phyloP scores from a whole-genome alignment of 192 early-diverging fungal genomes.

The Chytriomyces sp. region DNA sequence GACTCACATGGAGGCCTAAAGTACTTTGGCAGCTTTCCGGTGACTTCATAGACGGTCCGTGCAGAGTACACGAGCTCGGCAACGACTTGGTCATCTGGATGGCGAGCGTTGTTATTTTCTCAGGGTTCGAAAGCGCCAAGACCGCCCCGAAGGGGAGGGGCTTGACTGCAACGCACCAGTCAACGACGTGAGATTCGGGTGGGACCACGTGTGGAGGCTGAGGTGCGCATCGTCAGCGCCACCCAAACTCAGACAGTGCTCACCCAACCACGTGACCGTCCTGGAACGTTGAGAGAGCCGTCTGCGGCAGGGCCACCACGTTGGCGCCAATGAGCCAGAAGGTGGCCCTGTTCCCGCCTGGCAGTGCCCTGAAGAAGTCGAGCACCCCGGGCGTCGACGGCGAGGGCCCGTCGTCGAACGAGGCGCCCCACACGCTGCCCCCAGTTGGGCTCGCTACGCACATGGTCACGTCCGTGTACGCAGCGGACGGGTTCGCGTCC shows the following conservation, averaged over 20 bases:
- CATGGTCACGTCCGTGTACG: not conserved
- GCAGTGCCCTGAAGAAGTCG: conserved; percentile 1
- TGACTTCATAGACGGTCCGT: conserved; percentile 46
- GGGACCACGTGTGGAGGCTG: not conserved
- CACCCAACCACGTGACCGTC: not conserved
- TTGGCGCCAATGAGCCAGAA: not conserved
- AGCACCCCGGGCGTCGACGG: not conserved
- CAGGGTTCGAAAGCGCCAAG: not conserved
- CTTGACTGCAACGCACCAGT: not conserved
- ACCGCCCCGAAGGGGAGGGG: not conserved
- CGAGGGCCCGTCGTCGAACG: conserved; percentile 11
- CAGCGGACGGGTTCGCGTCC: not conserved
- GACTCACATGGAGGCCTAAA: conserved; percentile 61
- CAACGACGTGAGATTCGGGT: not conserved
- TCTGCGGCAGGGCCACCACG: not conserved
- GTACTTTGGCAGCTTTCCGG: conserved; percentile 55
- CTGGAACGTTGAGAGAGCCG: not conserved
- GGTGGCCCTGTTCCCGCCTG: not conserved
- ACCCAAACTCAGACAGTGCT: not conserved
- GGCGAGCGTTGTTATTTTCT: too few species aligned
- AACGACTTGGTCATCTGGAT: conserved; percentile 52
- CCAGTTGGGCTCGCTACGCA: too few species aligned
- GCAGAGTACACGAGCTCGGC: conserved; percentile 63
- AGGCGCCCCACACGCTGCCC: conserved; percentile 11
- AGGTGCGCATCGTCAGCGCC: not conserved